Percentiles rank a stretch among this genome's conserved stretches.
Conservation (phyloP, 2,329 filamentous ascomycete species). For the Incumbomyces lentus region DNA sequence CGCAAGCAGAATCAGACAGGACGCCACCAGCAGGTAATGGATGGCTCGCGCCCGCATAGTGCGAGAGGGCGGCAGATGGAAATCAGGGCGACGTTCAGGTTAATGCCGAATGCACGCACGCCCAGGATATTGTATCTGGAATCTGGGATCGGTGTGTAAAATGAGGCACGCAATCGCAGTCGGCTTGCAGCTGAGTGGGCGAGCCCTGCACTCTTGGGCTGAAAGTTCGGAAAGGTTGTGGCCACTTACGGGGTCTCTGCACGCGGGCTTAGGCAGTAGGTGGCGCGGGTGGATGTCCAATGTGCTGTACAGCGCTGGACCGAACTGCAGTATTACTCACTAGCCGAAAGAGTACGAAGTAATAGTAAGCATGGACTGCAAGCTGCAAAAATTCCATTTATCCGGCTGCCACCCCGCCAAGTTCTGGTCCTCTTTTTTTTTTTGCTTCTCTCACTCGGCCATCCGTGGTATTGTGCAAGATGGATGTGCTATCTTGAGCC, state of each 20-base stretch:
- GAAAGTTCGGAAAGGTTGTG: background rate
- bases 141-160: background rate
- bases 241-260: background rate
- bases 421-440: conserved; percentile 7
- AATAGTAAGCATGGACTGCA: no score
- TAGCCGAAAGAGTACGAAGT: no score
- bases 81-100: background rate
- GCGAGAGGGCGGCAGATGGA: conserved; percentile 9
- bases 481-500: conserved; percentile 17
- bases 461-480: conserved; percentile 6
- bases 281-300: background rate
- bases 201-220: background rate
- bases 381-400: background rate
- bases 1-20: conserved; percentile 55
- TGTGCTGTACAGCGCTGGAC: no score
- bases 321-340: no score
- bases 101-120: background rate
- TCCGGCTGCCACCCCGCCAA: background rate
- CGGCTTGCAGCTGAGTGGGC: background rate
- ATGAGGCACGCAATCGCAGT: conserved; percentile 5
- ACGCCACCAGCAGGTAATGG: conserved; percentile 58
- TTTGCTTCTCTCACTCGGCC: background rate
- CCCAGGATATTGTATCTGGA: background rate
- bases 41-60: conserved; percentile 61
- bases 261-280: background rate